Evolutionary conservation across 164 flowering plant genomes (phyloP), one percentile per base, ranked within the genome.

Genomic region (Brasenia schreberi): DNA sequence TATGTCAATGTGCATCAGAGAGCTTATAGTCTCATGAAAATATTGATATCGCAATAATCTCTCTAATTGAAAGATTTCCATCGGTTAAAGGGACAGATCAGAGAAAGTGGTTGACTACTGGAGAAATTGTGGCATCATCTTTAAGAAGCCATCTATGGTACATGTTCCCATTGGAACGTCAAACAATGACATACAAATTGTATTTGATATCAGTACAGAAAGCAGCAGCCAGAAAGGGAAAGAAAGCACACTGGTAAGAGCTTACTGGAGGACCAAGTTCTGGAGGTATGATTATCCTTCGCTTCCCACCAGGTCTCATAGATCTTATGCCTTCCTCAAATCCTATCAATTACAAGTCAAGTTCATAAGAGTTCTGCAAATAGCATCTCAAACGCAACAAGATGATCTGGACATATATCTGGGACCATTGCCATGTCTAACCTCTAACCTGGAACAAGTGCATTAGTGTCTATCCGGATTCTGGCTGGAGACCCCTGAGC

Each of bases 191-290:
- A 0, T 23, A 14, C 18, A n/a, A 18, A 19, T 44, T 16, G 42
- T 52, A 43, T 53, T 59, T 33, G 16, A 6, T 39, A 59, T 18
- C 17, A 18, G 18, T 45, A 60, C 61, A 19, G 23, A 27, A 65
- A 11, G 18, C 5, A 43, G 19, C 1, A 6, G n/a, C 4, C 12
- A n/a, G 42, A 39, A 5, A 43, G 45, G 19, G 17, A 44, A 43
- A 19, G 61, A n/a, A 33, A 42, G 44, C 7, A 10, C 58, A 58
- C 60, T 7, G 12, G 44, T 10, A 58, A 60, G 52, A 69, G 73
- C 94, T 84, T 49, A 94, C 99, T 7, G 99, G 99, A 6, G 99
- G 99, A 72, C 99, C 99, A 70, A 89, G 95, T 68, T 94, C 96
- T 62, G 98, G 96, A 69, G 98, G 98, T 69, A 94, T 83, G 67